Evolutionary conservation across 768 basidiomycete species (phyloP).

Genomic region (Suillus placidus): DNA sequence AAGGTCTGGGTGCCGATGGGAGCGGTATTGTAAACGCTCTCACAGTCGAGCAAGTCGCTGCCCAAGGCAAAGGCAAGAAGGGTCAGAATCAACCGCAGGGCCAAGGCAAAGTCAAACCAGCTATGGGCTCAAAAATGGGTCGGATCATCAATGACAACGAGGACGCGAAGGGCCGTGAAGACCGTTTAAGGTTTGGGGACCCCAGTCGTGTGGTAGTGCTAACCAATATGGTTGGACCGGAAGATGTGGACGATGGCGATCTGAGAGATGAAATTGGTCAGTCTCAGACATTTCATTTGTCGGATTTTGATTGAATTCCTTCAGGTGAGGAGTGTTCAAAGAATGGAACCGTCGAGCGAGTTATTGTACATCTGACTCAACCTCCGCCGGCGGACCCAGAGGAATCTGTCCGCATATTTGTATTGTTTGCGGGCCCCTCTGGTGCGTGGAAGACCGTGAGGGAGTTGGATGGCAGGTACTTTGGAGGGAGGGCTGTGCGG

Average conservation of each 20-base stretch:
- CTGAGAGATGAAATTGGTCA: slow-evolving; percentile 85
- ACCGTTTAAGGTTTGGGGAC: slow-evolving; percentile 81
- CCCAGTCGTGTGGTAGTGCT: slow-evolving; percentile 89
- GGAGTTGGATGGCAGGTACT: slow-evolving; percentile 90
- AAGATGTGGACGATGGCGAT: slow-evolving; percentile 86
- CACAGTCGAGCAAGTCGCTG: slow-evolving; percentile 68
- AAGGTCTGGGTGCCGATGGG: slow-evolving; percentile 85
- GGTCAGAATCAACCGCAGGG: slow-evolving; percentile 38
- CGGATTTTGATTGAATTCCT: slow-evolving; percentile 4
- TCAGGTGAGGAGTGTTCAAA: slow-evolving; percentile 89
- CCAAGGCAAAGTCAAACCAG: slow-evolving; percentile 38
- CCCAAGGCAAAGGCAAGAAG: slow-evolving; percentile 39
- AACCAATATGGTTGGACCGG: slow-evolving; percentile 84
- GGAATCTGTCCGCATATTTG: slow-evolving; percentile 92
- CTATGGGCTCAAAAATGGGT: slow-evolving; percentile 72
- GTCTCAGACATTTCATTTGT: slow-evolving; percentile 23
- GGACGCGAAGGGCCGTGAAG: slow-evolving; percentile 75
- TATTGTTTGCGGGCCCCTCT: slow-evolving; percentile 86
- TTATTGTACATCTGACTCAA: slow-evolving; percentile 77
- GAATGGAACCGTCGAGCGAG: slow-evolving; percentile 90
- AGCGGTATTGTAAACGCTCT: slow-evolving; percentile 89
- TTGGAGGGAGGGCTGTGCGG: slow-evolving; percentile 82
- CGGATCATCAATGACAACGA: slow-evolving; percentile 91
- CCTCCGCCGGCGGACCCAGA: slow-evolving; percentile 66
- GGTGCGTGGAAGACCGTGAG: slow-evolving; percentile 97